phyloP scores from a whole-genome alignment of 305 asterid genomes.

The Fraxinus dipetala region DNA sequence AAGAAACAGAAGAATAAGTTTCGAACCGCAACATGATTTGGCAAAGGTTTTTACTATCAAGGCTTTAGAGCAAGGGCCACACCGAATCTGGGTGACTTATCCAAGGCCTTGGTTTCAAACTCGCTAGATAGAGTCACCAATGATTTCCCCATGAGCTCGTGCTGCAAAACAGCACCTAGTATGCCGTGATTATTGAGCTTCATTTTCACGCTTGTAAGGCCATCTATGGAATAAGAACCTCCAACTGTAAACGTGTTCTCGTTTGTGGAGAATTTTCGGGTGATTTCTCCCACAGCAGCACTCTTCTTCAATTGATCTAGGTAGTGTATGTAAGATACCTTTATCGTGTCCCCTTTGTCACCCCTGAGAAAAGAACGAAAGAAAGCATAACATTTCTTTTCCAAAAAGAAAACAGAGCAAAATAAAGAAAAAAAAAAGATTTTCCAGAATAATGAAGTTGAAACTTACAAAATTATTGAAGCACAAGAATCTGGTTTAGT shows the following conservation, averaged over 20 bases:
- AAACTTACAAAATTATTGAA: slow-evolving; percentile 74
- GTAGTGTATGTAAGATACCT: slow-evolving; percentile 45
- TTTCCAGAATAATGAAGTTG: background rate
- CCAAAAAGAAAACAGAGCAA: background rate
- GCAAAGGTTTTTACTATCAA: slow-evolving; percentile 12
- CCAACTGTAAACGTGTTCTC: slow-evolving; percentile 58
- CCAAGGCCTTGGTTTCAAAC: slow-evolving; percentile 58
- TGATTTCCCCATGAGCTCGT: slow-evolving; percentile 46
- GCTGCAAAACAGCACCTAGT: slow-evolving; percentile 52
- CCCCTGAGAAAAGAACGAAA: slow-evolving; percentile 30
- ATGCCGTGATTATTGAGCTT: slow-evolving; percentile 58
- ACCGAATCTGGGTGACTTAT: slow-evolving; percentile 53
- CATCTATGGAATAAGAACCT: slow-evolving; percentile 48
- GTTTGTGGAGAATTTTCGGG: slow-evolving; percentile 48
- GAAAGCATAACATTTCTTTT: background rate
- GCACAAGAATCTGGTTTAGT: slow-evolving; percentile 73
- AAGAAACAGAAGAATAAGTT: background rate
- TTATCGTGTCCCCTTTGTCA: slow-evolving; percentile 54
- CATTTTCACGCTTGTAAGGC: slow-evolving; percentile 41
- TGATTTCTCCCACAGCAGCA: slow-evolving; percentile 48
- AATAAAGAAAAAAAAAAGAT: background rate
- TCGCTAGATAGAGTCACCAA: slow-evolving; percentile 47
- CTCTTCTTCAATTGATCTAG: slow-evolving; percentile 40
- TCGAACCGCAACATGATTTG: slow-evolving; percentile 6
- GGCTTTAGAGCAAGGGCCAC: slow-evolving; percentile 56